Evolutionary conservation across 2,329 filamentous ascomycete species (phyloP), one percentile per base, ranked within the genome.

Genomic region (Penicillium sp.): DNA sequence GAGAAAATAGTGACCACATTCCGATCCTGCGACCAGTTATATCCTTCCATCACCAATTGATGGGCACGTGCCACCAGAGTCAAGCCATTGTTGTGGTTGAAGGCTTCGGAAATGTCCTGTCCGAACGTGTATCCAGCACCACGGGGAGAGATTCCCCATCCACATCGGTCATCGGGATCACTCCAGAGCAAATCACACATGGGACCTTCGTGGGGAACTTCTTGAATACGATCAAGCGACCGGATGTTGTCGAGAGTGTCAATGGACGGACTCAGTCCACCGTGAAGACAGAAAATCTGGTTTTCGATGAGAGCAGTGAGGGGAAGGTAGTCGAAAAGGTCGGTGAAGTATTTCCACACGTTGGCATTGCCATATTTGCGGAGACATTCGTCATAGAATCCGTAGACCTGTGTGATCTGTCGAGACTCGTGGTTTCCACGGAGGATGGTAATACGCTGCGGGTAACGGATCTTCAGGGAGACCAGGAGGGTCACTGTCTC

Each of bases 1-100:
- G 92, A 97, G 80, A 99, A 99, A 70, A 99, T 97, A 37, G 94
- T 99, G 58, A 99, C 94, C 49, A 99, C 94, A 66, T 99, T 97
- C 63, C 93, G 82, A 73, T 97, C 94, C 76, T 97, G 94, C 63
- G 92, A 97, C 94, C 94, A 99, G 75, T 97, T 99, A 78, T 97
- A 99, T 46, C 94, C 94, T 76, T 99, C 94, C 93, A 97, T 99
- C 58, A 99, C 94, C 73, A 99, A 80, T 79, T 99, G 94, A 82
- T 99, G 94, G 53, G 94, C 94, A 76, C 94, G 85, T 57, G 94
- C 94, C 71, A 99, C 95, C 60, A 97, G 81, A 52, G 93, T 97
- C 76, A 99, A 79, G 54, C 92, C 93, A 70, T 99, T 99, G 82
- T 97, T 97, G 74, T 97, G 93, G 77, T 97, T 97, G 80, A 99